A percentile compares a stretch with the other conserved stretches of the same genome.
Evolutionary conservation across 306 rosid species (phyloP).

Genomic region (Rosa persica): DNA sequence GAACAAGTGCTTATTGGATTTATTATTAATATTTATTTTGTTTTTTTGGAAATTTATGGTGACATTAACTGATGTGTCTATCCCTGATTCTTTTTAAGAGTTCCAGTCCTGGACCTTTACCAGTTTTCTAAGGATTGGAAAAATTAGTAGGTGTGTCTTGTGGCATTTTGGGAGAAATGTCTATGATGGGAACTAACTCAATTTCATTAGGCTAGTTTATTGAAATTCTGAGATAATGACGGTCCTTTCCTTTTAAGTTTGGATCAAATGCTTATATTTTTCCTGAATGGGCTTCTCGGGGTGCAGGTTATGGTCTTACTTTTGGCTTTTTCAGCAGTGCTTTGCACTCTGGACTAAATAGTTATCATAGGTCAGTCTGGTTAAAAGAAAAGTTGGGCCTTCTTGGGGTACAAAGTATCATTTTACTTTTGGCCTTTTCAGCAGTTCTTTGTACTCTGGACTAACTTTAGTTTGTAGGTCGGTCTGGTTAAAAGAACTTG

Average conservation of each 20-base stretch:
- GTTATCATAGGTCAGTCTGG: neutral
- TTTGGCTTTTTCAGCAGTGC: neutral
- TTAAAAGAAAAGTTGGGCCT: neutral
- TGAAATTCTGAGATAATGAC: neutral
- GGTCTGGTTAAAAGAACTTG: too few species aligned
- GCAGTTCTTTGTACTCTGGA: too few species aligned
- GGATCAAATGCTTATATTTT: neutral
- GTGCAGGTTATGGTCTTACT: neutral
- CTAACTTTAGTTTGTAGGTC: too few species aligned
- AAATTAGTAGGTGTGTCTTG: neutral
- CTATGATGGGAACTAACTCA: neutral
- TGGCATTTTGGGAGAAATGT: neutral
- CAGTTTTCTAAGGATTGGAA: neutral
- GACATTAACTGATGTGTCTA: neutral
- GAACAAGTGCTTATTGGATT: neutral
- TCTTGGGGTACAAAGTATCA: too few species aligned
- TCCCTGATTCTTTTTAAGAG: neutral
- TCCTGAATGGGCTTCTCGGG: neutral
- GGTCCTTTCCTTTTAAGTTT: neutral
- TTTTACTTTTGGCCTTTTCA: too few species aligned
- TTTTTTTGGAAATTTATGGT: neutral
- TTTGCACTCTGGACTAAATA: neutral
- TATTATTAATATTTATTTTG: neutral
- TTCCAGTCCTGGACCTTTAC: neutral
- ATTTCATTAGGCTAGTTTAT: neutral